These are phyloP conservation scores for Coffea eugenioides DNA, from an alignment of 257 asterid species.

Conservation along the genomic window DNA sequence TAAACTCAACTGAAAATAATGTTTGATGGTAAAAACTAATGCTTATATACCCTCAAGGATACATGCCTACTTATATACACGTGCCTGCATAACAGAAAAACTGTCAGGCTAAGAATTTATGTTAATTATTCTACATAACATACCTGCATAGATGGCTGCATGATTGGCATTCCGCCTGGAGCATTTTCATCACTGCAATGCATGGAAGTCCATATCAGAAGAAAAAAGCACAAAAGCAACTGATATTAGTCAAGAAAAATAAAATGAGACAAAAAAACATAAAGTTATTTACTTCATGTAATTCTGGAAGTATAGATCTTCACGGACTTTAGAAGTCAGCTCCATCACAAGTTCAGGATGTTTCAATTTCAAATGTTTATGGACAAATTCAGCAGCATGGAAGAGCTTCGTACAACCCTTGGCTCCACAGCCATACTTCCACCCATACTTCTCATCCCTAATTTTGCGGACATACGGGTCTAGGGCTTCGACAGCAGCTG, in stretches of 20 bases:
- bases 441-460: slow-evolving; percentile 98
- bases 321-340: slow-evolving; percentile 77
- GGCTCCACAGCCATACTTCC: slow-evolving; percentile 99
- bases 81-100: background rate
- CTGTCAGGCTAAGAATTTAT: background rate
- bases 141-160: slow-evolving; percentile 87
- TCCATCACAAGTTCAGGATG: slow-evolving; percentile 81
- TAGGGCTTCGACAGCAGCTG: slow-evolving; percentile 79
- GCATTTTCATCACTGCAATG: slow-evolving; percentile 84
- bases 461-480: slow-evolving; percentile 92
- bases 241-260: slow-evolving; percentile 14
- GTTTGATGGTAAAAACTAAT: too few species aligned
- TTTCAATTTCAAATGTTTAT: slow-evolving; percentile 90
- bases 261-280: background rate
- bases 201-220: slow-evolving; percentile 10
- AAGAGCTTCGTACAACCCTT: slow-evolving; percentile 99
- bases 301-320: slow-evolving; percentile 84
- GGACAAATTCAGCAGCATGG: slow-evolving; percentile 94
- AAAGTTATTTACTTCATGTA: slow-evolving; percentile 76
- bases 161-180: slow-evolving; percentile 91
- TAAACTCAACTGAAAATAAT: background rate
- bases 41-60: background rate
- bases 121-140: slow-evolving; percentile 2
- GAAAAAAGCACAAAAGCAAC: slow-evolving; percentile 23
- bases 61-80: background rate